Conservation (phyloP, 139 green algal genomes). For the Coelastrella sp. region DNA sequence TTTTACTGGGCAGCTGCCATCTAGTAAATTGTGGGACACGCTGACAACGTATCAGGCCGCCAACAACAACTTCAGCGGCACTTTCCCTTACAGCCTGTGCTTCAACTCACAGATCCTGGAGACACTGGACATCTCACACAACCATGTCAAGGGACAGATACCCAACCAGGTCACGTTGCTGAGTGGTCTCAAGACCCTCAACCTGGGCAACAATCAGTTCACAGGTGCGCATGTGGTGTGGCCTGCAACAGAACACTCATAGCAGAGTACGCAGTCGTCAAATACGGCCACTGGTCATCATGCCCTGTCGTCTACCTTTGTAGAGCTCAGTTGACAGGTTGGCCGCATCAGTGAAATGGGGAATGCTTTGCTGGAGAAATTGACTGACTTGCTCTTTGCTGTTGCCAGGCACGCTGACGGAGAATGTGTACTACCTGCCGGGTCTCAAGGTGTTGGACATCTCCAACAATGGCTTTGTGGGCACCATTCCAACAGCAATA, state of each 20-base stretch:
- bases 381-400: background rate
- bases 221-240: background rate
- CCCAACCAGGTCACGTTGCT: background rate
- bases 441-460: conserved; percentile 16
- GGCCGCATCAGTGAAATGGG: no score
- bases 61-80: conserved; percentile 28
- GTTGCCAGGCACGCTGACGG: conserved; percentile 10
- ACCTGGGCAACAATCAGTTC: conserved; percentile 32
- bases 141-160: conserved; percentile 12
- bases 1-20: conserved; percentile 14
- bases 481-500: background rate
- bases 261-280: no score
- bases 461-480: conserved; percentile 30
- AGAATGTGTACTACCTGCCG: conserved; percentile 39
- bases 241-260: background rate
- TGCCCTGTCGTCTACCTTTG: no score
- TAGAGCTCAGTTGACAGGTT: no score
- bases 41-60: background rate
- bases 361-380: background rate
- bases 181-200: conserved; percentile 9
- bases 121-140: conserved; percentile 31
- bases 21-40: background rate
- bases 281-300: no score
- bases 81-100: background rate
- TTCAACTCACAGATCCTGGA: background rate